Evolutionary conservation across 208 protist species (phyloP), one percentile per base, ranked within the genome.

Genomic region (Crithidia acanthocephali): DNA sequence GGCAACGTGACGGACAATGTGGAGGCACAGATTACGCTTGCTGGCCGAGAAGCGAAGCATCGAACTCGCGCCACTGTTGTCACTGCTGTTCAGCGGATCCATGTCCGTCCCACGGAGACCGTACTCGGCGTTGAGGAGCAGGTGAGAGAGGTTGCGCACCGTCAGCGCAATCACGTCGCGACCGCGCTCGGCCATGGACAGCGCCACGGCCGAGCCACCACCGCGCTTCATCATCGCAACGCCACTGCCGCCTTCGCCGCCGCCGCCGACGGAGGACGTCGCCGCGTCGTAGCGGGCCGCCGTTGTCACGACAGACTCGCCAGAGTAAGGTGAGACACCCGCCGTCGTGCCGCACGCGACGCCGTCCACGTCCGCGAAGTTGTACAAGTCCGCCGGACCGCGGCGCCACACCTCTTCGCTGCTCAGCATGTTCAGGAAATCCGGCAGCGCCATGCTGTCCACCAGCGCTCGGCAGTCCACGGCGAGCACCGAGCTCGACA

Each of bases 391-490:
- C 25, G 62, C 48, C 27, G 51, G 42, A 2, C 79, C 75, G 55
- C 64, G 63, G 3, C 16, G 64, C 72, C 72, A 77, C 13, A 72
- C 50, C 33, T 65, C 58, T 25, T 72, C 57, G 20, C 72, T 77
- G 72, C 72, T 77, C 32, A 77, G 64, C 56, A 72, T 53, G 22
- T 59, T 72, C 33, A 93, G 63, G 32, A 95, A 59, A 20, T 87
- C 80, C 9, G 85, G 60, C 56, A 95, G 68, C 18, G 87, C 81
- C 70, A 95, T 84, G 30, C 75, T 68, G 30, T 79, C 70, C 37
- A 84, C 79, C 15, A 94, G 53, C 10, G 53, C 42, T 13, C 86
- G 86, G 76, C 86, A 93, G 61, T 88, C 83, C 45, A 86, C 80
- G 18, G 78, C 84, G 2, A 92, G 68, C 6, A 79, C 62, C 1